Evolutionary conservation across 2,329 filamentous ascomycete species (phyloP).

Genomic region (Acephala macrosclerotiorum): DNA sequence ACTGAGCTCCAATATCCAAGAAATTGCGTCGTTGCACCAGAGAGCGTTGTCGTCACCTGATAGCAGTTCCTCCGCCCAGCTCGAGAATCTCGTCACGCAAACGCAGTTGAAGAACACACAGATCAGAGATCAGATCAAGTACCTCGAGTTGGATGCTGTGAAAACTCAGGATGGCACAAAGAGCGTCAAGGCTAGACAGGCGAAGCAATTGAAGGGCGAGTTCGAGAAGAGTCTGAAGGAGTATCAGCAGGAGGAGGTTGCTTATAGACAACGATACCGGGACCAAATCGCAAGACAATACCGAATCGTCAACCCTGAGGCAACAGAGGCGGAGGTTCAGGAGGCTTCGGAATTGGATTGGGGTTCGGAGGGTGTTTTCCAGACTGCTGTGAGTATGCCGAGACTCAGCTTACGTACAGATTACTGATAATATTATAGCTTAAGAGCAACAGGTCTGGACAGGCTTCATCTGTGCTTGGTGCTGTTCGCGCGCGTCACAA

Average conservation of each 20-base stretch:
- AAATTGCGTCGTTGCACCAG: conserved; percentile 75
- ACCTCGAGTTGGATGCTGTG: conserved; percentile 73
- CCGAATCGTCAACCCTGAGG: conserved; percentile 81
- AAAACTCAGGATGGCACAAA: conserved; percentile 67
- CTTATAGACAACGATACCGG: conserved; percentile 74
- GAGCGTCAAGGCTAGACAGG: conserved; percentile 74
- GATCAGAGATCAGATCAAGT: conserved; percentile 82
- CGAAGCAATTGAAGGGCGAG: conserved; percentile 74
- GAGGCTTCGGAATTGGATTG: conserved; percentile 75
- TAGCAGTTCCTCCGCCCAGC: conserved; percentile 54
- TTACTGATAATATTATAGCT: conserved; percentile 58
- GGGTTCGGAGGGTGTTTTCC: conserved; percentile 82
- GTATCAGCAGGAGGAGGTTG: conserved; percentile 75
- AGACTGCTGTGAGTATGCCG: conserved; percentile 71
- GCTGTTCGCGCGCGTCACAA: conserved; percentile 84
- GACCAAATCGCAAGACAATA: conserved; percentile 84
- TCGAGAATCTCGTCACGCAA: conserved; percentile 70
- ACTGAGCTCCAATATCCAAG: conserved; percentile 70
- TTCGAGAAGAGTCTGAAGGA: conserved; percentile 76
- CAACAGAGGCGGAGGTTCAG: conserved; percentile 74
- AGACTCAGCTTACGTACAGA: neutral
- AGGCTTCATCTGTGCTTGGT: conserved; percentile 76
- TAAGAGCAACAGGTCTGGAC: conserved; percentile 75
- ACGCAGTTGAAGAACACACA: conserved; percentile 77
- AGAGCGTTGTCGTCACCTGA: conserved; percentile 73